Conservation (phyloP, 2,329 filamentous ascomycete species). For the Pseudogymnoascus sp. region DNA sequence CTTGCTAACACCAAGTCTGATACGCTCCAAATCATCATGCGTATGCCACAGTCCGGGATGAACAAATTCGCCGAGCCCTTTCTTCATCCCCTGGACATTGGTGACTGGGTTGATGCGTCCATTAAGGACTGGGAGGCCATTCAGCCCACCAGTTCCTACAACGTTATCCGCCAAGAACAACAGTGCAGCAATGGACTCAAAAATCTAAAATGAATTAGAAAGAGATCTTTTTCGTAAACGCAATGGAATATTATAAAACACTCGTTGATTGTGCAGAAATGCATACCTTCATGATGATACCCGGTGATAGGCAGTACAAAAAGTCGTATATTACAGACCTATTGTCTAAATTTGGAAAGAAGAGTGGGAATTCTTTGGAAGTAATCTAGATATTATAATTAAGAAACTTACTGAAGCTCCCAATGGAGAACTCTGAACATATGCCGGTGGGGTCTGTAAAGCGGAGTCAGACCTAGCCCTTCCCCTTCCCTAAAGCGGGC, state of each 20-base stretch:
- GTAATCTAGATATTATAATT: neutral
- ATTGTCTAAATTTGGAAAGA: neutral
- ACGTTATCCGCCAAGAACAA: neutral
- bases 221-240: neutral
- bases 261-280: neutral
- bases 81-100: conserved; percentile 1
- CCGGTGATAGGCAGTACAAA: neutral
- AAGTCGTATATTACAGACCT: neutral
- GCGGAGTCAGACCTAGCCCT: neutral
- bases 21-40: conserved; percentile 27
- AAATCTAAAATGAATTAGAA: neutral
- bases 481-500: neutral
- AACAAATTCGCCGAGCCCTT: conserved; percentile 20
- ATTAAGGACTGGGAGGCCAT: conserved; percentile 22
- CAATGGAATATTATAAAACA: neutral
- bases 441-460: neutral
- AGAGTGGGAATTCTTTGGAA: neutral
- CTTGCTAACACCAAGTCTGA: conserved; percentile 19
- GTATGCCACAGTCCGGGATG: conserved; percentile 29
- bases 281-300: neutral
- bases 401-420: neutral
- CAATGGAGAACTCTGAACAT: neutral
- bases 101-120: conserved; percentile 19
- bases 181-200: neutral
- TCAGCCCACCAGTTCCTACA: conserved; percentile 15